Evolutionary conservation across 495 filamentous ascomycete genomes (phyloP).

Genomic region (Penicillium atrosanguineum): DNA sequence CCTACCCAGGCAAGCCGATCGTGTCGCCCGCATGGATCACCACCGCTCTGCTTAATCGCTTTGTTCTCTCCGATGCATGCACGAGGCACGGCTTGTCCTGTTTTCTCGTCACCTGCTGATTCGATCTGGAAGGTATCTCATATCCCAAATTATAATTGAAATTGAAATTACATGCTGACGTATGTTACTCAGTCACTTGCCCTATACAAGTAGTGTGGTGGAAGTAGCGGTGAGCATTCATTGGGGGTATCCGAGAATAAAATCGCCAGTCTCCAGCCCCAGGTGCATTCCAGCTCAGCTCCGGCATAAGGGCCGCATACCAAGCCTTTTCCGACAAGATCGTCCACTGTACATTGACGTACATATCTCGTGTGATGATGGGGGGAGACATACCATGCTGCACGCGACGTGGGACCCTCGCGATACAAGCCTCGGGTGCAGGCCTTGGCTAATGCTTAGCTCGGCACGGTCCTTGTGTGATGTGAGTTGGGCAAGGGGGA

Average conservation of each 20-base stretch:
- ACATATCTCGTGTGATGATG: neutral
- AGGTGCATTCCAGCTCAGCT: neutral
- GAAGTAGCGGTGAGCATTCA: slow-evolving; percentile 1
- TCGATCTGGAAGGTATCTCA: no score
- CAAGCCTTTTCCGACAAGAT: neutral
- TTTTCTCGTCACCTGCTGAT: neutral
- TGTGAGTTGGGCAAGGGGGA: neutral
- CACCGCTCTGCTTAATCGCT: neutral
- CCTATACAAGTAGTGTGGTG: no score
- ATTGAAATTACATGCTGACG: no score
- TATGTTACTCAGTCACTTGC: no score
- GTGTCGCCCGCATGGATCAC: neutral
- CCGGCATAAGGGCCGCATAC: neutral
- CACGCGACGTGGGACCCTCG: neutral
- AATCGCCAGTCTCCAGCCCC: no score
- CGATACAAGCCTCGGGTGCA: slow-evolving; percentile 20
- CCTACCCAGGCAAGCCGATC: neutral
- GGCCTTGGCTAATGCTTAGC: slow-evolving; percentile 26
- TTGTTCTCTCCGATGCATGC: neutral
- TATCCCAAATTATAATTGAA: no score
- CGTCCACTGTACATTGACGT: neutral
- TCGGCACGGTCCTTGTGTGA: slow-evolving; percentile 7
- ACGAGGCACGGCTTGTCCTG: neutral
- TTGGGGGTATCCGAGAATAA: neutral
- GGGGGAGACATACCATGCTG: neutral